phyloP scores from a whole-genome alignment of 345 rosid genomes.

The Gossypium bickii region DNA sequence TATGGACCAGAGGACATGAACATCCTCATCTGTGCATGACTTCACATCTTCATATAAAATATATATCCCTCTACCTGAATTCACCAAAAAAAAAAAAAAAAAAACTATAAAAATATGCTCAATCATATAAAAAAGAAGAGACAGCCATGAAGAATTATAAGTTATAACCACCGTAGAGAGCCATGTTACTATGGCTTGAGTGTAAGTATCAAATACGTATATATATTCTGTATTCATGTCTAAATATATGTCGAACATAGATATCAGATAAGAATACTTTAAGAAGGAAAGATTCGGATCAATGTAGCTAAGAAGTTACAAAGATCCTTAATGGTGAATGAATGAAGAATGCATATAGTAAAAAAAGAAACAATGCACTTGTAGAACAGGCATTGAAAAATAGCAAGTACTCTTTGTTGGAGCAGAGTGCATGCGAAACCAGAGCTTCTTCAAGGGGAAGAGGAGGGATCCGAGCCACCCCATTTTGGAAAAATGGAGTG shows the following conservation, averaged over 20 bases:
- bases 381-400: background rate
- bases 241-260: background rate
- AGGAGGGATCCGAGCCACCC: slow-evolving; percentile 35
- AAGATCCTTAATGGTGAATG: background rate
- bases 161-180: background rate
- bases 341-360: background rate
- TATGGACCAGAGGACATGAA: slow-evolving; percentile 84
- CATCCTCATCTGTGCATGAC: slow-evolving; percentile 85
- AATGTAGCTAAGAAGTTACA: background rate
- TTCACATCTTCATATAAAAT: slow-evolving; percentile 86
- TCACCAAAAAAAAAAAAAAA: background rate
- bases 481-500: slow-evolving; percentile 22
- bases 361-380: background rate
- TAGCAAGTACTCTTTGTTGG: slow-evolving; percentile 23
- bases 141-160: background rate
- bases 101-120: background rate
- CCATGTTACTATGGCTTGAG: too few relatives aligned
- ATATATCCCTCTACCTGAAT: slow-evolving; percentile 75
- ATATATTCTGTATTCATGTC: too few relatives aligned
- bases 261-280: background rate
- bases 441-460: slow-evolving; percentile 39
- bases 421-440: slow-evolving; percentile 30
- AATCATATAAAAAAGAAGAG: background rate
- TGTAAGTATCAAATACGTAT: too few relatives aligned
- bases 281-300: background rate